Conservation (phyloP, 2,329 filamentous ascomycete species). For the Drechslerella coelobrocha region DNA sequence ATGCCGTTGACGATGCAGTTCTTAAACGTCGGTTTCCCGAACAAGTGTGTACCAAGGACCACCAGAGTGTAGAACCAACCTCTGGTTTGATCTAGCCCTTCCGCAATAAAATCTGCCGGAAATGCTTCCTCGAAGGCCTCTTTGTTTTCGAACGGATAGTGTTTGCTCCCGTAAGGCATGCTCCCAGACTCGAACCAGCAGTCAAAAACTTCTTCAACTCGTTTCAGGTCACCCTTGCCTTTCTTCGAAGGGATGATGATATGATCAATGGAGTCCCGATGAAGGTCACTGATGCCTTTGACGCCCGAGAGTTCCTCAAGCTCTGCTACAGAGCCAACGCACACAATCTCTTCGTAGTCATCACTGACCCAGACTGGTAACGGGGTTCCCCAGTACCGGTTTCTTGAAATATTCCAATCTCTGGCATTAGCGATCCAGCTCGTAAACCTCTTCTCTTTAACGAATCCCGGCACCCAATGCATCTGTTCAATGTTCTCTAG, state of each 20-base stretch:
- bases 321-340: slow-evolving; percentile 83
- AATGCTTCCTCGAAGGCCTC: slow-evolving; percentile 81
- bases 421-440: slow-evolving; percentile 90
- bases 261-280: slow-evolving; percentile 89
- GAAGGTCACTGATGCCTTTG: slow-evolving; percentile 82
- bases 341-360: slow-evolving; percentile 84
- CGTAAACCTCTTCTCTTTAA: slow-evolving; percentile 88
- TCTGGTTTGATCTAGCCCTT: slow-evolving; percentile 89
- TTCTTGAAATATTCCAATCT: slow-evolving; percentile 94
- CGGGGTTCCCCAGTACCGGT: slow-evolving; percentile 94
- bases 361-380: slow-evolving; percentile 92
- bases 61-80: slow-evolving; percentile 97
- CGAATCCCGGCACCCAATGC: slow-evolving; percentile 88
- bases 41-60: slow-evolving; percentile 86
- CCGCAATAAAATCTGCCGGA: slow-evolving; percentile 92
- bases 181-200: slow-evolving; percentile 97
- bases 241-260: slow-evolving; percentile 92
- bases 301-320: slow-evolving; percentile 86
- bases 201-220: slow-evolving; percentile 89
- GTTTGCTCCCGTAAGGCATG: slow-evolving; percentile 90
- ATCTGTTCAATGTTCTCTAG: slow-evolving; percentile 86
- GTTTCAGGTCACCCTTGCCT: slow-evolving; percentile 81
- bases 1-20: slow-evolving; percentile 98
- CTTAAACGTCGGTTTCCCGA: slow-evolving; percentile 83
- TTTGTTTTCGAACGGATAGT: slow-evolving; percentile 90